These are phyloP conservation scores for Elsinoe ampelina DNA, from an alignment of 2,329 filamentous ascomycete genomes.

Conservation along the genomic window DNA sequence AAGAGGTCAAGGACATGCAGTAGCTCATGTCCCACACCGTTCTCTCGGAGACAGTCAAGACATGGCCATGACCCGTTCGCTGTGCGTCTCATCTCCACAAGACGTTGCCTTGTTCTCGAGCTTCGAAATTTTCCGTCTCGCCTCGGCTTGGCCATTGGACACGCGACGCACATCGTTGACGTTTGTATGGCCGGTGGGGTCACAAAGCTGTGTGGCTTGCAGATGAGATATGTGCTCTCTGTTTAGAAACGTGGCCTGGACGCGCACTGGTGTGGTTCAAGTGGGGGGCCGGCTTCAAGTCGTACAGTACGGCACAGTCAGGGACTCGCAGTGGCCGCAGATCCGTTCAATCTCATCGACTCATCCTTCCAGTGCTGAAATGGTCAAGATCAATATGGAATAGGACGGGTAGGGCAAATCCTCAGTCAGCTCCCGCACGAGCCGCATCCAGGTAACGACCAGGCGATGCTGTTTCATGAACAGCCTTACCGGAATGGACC, in stretches of 20 bases:
- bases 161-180: neutral
- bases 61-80: neutral
- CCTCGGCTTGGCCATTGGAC: neutral
- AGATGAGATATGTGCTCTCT: neutral
- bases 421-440: constrained; percentile 2
- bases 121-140: constrained; percentile 1
- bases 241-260: neutral
- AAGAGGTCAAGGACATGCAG: neutral
- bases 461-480: neutral
- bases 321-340: neutral
- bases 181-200: neutral
- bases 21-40: constrained; percentile 6
- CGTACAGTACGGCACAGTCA: neutral
- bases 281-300: neutral
- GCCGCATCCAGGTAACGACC: neutral
- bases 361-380: neutral
- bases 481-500: neutral
- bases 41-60: neutral
- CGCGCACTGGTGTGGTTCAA: neutral
- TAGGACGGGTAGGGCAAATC: constrained; percentile 4
- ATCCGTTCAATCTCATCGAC: constrained; percentile 1
- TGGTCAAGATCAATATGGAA: neutral
- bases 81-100: constrained; percentile 7
- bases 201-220: neutral
- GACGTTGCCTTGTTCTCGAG: constrained; percentile 10